Evolutionary conservation across 139 green algal genomes (phyloP).

Genomic region (Chlamydomonas schloesseri): DNA sequence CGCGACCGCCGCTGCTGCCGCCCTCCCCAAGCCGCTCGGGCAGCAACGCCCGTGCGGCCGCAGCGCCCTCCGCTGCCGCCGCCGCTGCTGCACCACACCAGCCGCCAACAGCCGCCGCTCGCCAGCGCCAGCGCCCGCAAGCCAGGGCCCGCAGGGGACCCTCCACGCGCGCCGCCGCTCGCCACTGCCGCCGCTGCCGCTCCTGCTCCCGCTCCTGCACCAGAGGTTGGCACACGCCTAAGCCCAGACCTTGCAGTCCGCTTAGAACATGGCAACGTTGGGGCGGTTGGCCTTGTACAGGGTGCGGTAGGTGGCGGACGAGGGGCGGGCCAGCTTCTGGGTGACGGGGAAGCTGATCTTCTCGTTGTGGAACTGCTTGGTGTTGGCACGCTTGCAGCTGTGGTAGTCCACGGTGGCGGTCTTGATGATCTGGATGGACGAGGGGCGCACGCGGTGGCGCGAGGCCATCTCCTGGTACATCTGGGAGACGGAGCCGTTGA

Average conservation of each 20-base stretch:
- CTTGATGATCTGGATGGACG: conserved; percentile 95
- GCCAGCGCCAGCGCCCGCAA: not conserved
- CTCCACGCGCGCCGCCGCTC: not conserved
- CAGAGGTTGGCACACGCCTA: too few species aligned
- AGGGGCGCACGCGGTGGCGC: conserved; percentile 91
- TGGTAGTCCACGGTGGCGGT: conserved; percentile 85
- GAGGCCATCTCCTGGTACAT: conserved; percentile 98
- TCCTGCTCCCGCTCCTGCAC: not conserved
- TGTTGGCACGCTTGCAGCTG: conserved; percentile 92
- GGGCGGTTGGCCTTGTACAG: conserved; percentile 92
- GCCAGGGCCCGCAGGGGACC: not conserved
- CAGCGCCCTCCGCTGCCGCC: not conserved
- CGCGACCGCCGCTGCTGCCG: not conserved
- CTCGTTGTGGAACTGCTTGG: conserved; percentile 94
- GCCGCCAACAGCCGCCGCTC: not conserved
- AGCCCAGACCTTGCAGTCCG: not conserved
- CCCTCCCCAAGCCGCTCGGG: not conserved
- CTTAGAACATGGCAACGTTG: conserved; percentile 86
- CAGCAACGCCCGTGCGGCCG: not conserved
- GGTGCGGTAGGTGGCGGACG: conserved; percentile 76
- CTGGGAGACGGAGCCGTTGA: conserved; percentile 97
- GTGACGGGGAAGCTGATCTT: conserved; percentile 96
- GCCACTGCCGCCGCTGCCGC: too few species aligned
- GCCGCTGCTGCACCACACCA: not conserved
- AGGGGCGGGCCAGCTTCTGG: conserved; percentile 63